A percentile compares a stretch with the other conserved stretches of the same genome.
Conservation (phyloP, 192 early-diverging fungal species). For the Entomortierella lignicola region DNA sequence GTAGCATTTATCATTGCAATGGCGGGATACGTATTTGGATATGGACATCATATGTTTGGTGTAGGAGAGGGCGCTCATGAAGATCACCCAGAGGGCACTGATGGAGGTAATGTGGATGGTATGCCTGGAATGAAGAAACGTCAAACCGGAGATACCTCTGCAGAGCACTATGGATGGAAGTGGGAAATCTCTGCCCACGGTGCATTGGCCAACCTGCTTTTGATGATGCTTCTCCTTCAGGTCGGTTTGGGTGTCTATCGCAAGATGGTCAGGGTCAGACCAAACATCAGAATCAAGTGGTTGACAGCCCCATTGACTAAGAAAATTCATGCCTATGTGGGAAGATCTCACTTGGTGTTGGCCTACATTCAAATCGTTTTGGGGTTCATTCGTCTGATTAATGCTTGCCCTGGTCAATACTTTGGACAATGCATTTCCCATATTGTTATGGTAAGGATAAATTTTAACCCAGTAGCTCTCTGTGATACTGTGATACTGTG, state of each 20-base stretch:
- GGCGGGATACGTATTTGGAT: conserved; percentile 45
- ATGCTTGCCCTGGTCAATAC: conserved; percentile 41
- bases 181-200: conserved; percentile 45
- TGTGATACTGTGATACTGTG: too few species aligned
- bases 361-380: conserved; percentile 51
- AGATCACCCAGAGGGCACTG: conserved; percentile 4
- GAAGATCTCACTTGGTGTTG: conserved; percentile 32
- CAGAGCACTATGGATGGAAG: conserved; percentile 38
- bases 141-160: conserved; percentile 35
- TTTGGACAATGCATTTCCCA: conserved; percentile 54
- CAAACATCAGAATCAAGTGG: conserved; percentile 29
- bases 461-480: too few species aligned
- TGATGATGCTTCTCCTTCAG: conserved; percentile 40
- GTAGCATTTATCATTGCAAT: conserved; percentile 28
- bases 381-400: conserved; percentile 36
- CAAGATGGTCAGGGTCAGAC: conserved; percentile 24
- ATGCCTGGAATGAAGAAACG: conserved; percentile 31
- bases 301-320: conserved; percentile 11
- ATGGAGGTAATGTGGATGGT: conserved; percentile 2
- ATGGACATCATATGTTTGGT: conserved; percentile 43
- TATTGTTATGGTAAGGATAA: conserved; percentile 50
- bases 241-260: conserved; percentile 52
- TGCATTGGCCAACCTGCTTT: conserved; percentile 33
- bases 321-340: conserved; percentile 44
- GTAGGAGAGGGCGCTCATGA: conserved; percentile 19